Evolutionary conservation across 2,329 filamentous ascomycete species (phyloP).

Genomic region (Aspergillus sp.): DNA sequence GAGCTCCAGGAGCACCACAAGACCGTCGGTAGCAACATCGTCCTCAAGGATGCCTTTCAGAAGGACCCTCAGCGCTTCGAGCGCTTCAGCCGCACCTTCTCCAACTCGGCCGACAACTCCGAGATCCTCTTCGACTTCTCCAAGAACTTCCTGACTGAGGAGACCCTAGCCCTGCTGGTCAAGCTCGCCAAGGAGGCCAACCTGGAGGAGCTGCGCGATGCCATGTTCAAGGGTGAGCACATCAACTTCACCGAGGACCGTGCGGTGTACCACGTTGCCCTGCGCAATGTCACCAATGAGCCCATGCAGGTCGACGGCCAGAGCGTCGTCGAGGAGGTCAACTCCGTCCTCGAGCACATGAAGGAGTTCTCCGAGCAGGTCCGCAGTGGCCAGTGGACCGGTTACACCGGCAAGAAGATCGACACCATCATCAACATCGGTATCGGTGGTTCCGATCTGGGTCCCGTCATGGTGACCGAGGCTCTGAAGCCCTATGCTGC

Average conservation of each 20-base stretch:
- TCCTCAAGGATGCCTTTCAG: conserved; percentile 89
- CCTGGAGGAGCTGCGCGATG: conserved; percentile 89
- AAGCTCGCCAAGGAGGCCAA: conserved; percentile 90
- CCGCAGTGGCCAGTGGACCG: conserved; percentile 93
- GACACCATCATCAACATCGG: conserved; percentile 96
- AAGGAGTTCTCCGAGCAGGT: conserved; percentile 97
- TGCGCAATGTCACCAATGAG: conserved; percentile 85
- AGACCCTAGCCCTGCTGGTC: conserved; percentile 82
- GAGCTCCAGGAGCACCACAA: conserved; percentile 89
- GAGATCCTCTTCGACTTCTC: conserved; percentile 98
- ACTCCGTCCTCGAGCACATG: conserved; percentile 91
- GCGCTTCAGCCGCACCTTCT: conserved; percentile 85
- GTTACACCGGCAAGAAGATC: conserved; percentile 94
- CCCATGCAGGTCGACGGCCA: conserved; percentile 80
- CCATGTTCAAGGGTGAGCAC: conserved; percentile 96
- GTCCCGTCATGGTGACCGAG: conserved; percentile 98
- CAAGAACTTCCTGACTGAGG: conserved; percentile 96
- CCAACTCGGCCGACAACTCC: conserved; percentile 71
- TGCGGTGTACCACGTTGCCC: conserved; percentile 91
- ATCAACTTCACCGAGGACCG: conserved; percentile 99
- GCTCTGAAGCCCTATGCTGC: conserved; percentile 93
- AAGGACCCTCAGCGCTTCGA: conserved; percentile 84
- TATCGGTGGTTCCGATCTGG: conserved; percentile 98
- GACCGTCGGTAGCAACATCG: conserved; percentile 80
- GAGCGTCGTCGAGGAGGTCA: conserved; percentile 92